Conservation (phyloP, 2,329 filamentous ascomycete genomes). For the Botrytis hyacinthi region DNA sequence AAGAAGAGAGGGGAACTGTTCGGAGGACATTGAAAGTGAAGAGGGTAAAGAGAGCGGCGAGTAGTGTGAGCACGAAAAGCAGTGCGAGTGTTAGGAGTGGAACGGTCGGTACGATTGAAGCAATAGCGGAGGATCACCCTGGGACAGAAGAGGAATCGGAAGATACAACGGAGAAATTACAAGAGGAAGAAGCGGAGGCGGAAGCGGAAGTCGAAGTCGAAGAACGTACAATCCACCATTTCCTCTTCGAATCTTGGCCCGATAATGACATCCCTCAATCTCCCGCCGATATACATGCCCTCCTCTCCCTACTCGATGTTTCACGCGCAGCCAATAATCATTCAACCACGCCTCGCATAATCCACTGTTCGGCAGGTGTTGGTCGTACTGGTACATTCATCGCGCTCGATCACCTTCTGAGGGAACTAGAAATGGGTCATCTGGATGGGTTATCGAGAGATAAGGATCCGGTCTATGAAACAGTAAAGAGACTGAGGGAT, state of each 20-base stretch:
- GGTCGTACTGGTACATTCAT: conserved; percentile 86
- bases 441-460: conserved; percentile 19
- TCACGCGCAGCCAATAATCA: conserved; percentile 18
- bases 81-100: not conserved
- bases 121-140: not conserved
- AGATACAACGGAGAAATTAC: not conserved
- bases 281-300: conserved; percentile 21
- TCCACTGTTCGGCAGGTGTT: conserved; percentile 93
- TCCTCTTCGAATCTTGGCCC: conserved; percentile 27
- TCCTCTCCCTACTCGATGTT: conserved; percentile 22
- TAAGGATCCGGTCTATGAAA: conserved; percentile 27
- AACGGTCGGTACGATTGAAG: not conserved
- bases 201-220: conserved; percentile 17
- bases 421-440: conserved; percentile 24
- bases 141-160: not conserved
- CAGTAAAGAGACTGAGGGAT: conserved; percentile 24
- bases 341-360: conserved; percentile 46
- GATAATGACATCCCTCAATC: conserved; percentile 27
- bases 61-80: not conserved
- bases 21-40: conserved; percentile 22
- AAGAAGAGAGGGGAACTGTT: conserved; percentile 18
- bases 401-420: conserved; percentile 26
- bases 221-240: conserved; percentile 25
- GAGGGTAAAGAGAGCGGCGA: not conserved
- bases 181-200: not conserved